phyloP scores from a whole-genome alignment of 2,329 filamentous ascomycete species.

The Verticillium alfalfae region DNA sequence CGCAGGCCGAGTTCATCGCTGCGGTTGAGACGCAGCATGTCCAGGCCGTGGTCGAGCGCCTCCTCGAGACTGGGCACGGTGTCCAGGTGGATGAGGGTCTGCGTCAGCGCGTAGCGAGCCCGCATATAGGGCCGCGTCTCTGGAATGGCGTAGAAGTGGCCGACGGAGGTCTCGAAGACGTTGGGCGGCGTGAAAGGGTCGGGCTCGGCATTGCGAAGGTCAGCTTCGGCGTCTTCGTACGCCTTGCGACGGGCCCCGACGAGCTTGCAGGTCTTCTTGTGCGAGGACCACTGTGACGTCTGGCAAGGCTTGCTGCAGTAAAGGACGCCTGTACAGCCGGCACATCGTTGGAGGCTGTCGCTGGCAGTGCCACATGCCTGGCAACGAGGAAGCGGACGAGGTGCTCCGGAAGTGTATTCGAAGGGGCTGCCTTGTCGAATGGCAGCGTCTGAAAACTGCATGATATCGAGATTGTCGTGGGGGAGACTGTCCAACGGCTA shows the following conservation, averaged over 20 bases:
- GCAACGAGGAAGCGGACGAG: conserved; percentile 6
- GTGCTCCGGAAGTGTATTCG: neutral
- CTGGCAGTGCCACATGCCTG: conserved; percentile 2
- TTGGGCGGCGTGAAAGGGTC: conserved; percentile 20
- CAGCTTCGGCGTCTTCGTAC: conserved; percentile 27
- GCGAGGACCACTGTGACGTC: conserved; percentile 22
- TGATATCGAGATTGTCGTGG: neutral
- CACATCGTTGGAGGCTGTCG: conserved; percentile 28
- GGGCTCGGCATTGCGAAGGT: conserved; percentile 22
- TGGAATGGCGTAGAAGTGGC: conserved; percentile 34
- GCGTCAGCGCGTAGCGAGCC: conserved; percentile 14
- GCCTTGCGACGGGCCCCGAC: conserved; percentile 23
- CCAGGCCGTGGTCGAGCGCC: conserved; percentile 30
- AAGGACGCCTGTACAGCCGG: conserved; percentile 31
- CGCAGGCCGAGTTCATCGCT: conserved; percentile 39
- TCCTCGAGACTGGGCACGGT: conserved; percentile 25
- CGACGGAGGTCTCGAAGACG: conserved; percentile 29
- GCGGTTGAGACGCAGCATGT: conserved; percentile 37
- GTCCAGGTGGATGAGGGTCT: neutral
- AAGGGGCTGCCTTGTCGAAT: neutral
- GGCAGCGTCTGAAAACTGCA: neutral
- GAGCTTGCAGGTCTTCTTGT: conserved; percentile 32
- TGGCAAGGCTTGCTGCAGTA: conserved; percentile 44
- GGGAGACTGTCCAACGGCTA: neutral
- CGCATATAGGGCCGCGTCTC: conserved; percentile 39